These are phyloP conservation scores for Suhomyces taliae DNA, from an alignment of 1,139 yeast species.

Conservation along the genomic window DNA sequence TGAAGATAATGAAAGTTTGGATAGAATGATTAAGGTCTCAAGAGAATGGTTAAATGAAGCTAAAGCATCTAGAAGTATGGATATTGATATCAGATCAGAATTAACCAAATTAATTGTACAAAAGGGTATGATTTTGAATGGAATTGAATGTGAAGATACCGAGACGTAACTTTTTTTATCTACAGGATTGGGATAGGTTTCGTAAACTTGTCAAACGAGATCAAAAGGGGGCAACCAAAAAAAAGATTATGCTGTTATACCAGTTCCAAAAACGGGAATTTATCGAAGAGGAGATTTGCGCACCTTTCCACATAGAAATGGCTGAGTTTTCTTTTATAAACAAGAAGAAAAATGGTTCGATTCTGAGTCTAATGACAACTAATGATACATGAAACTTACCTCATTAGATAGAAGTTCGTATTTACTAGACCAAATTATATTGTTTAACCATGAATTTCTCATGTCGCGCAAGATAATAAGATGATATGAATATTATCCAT, in stretches of 20 bases:
- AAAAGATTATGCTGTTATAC: too few relatives aligned
- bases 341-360: neutral
- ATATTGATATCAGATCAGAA: constrained; percentile 25
- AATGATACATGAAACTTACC: neutral
- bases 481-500: neutral
- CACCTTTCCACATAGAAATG: too few relatives aligned
- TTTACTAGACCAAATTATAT: neutral
- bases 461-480: neutral
- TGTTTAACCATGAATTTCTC: neutral
- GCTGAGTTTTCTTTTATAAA: neutral
- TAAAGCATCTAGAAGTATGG: constrained; percentile 19
- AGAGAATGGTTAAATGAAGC: constrained; percentile 38
- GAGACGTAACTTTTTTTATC: constrained; percentile 4
- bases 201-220: too few relatives aligned
- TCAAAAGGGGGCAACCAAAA: too few relatives aligned
- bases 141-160: constrained; percentile 20
- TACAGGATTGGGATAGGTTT: too few relatives aligned
- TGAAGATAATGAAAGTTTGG: constrained; percentile 27
- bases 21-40: constrained; percentile 26
- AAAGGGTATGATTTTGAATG: constrained; percentile 38
- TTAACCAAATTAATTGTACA: constrained; percentile 33
- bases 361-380: neutral
- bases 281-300: too few relatives aligned
- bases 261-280: too few relatives aligned
- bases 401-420: neutral